phyloP scores from a whole-genome alignment of 371 early-diverging fungal genomes.

The Catenaria anguillulae region DNA sequence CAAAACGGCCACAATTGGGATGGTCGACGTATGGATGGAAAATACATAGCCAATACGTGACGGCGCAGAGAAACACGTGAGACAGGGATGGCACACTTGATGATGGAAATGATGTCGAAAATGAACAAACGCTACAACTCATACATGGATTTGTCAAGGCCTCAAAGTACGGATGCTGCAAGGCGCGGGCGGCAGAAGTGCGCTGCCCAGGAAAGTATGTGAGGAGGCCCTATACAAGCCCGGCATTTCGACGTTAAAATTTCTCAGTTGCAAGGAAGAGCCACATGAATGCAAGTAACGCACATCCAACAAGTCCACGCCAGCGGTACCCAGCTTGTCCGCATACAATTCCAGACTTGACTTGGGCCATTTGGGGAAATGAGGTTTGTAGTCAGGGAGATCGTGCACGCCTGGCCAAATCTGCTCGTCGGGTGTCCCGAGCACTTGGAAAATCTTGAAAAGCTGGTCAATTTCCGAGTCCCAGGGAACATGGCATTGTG shows the following conservation, averaged over 20 bases:
- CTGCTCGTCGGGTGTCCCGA: slow-evolving; percentile 88
- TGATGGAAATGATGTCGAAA: neutral
- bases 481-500: slow-evolving; percentile 81
- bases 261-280: neutral
- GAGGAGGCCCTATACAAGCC: slow-evolving; percentile 23
- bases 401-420: slow-evolving; percentile 72
- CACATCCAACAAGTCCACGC: slow-evolving; percentile 45
- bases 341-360: slow-evolving; percentile 38
- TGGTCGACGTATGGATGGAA: too few species aligned
- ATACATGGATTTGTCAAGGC: neutral
- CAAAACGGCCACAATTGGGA: too few species aligned
- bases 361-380: slow-evolving; percentile 52
- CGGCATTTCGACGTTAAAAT: neutral
- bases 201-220: slow-evolving; percentile 39
- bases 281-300: neutral
- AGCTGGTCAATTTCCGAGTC: slow-evolving; percentile 95
- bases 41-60: too few species aligned
- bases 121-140: neutral
- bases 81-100: too few species aligned
- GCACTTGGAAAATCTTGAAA: slow-evolving; percentile 77
- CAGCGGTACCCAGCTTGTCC: too few species aligned
- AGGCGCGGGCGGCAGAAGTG: slow-evolving; percentile 37
- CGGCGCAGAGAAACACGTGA: too few species aligned
- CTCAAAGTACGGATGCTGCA: slow-evolving; percentile 19
- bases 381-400: slow-evolving; percentile 67